Evolutionary conservation across 2,329 filamentous ascomycete species (phyloP).

Genomic region (Ophiostoma tasmaniense): DNA sequence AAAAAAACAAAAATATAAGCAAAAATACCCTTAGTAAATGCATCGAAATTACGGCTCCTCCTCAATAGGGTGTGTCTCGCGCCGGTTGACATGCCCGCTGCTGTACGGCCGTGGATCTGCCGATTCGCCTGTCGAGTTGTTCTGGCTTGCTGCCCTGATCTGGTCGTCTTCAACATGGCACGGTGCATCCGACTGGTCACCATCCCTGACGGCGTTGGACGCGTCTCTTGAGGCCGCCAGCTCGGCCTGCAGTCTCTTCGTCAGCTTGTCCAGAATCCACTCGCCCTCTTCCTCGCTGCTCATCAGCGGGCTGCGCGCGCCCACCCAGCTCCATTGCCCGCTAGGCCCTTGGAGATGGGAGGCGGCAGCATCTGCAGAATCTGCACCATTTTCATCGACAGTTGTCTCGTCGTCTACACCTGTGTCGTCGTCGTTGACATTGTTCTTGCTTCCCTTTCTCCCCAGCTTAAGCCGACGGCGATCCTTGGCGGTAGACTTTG

Average conservation of each 20-base stretch:
- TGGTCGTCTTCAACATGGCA: background rate
- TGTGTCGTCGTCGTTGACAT: background rate
- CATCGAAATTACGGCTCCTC: constrained; percentile 13
- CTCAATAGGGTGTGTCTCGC: constrained; percentile 13
- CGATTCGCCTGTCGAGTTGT: background rate
- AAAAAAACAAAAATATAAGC: background rate
- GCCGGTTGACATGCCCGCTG: background rate
- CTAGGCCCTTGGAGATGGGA: background rate
- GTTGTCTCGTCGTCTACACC: background rate
- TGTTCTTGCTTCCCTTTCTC: background rate
- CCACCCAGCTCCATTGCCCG: constrained; percentile 63
- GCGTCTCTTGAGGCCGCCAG: constrained; percentile 22
- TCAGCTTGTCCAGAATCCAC: constrained; percentile 62
- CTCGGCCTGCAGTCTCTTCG: constrained; percentile 45
- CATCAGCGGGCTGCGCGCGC: constrained; percentile 60
- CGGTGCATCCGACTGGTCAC: background rate
- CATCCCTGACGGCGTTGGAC: background rate
- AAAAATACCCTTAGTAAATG: too few species aligned
- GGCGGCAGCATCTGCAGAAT: background rate
- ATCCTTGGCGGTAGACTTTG: background rate
- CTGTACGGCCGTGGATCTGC: constrained; percentile 9
- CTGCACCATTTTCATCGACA: background rate
- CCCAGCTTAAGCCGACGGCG: background rate
- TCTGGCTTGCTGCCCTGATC: background rate
- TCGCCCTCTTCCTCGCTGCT: constrained; percentile 59